Evolutionary conservation across 345 rosid species (phyloP), one percentile per base, ranked within the genome.

Genomic region (Ceriops decandra): DNA sequence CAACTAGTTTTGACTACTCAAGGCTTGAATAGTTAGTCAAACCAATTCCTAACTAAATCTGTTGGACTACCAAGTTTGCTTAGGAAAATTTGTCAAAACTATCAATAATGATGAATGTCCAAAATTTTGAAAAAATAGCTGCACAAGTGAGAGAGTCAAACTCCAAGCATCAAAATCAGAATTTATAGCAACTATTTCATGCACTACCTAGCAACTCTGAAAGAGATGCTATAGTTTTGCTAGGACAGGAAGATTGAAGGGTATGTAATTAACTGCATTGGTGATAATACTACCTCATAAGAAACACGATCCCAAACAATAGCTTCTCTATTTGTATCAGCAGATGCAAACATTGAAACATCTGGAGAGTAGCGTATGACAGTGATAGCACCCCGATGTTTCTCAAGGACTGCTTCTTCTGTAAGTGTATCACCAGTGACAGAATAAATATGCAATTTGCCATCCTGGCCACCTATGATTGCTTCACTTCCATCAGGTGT

Each of bases 401-500:
- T 93, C 86, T 89, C 96, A 57, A 89, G 88, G 62, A 90, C 87
- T 67, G 87, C 86, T 67, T 86, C 93, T 81, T 91, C 96, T 0
- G 75, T 72, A 64, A 93, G 88, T 1, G 93, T 80, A 74, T 89
- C 95, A 9, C 96, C 96, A 0, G 49, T 72, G 13, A 89, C 63
- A 57, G 90, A 82, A 76, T 89, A 93, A 61, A 91, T 54, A 72
- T 74, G 95, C 78, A 93, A 79, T 77, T 89, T 93, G 52, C 98
- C 97, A 17, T 91, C 90, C 72, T 91, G 85, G 33, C 86, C 85
- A 15, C 98, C 98, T 60, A 93, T 71, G 42, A 93, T 80, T 70
- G 91, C 96, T 88, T 93, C 98, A 13, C 71, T 80, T 79, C 97
- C 98, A 84, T 93, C 90, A 59, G 97, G 98, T 72, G 93, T 70